Percentiles rank a stretch among this genome's conserved stretches.
Conservation (phyloP, 495 filamentous ascomycete genomes). For the Bombardia bombarda region DNA sequence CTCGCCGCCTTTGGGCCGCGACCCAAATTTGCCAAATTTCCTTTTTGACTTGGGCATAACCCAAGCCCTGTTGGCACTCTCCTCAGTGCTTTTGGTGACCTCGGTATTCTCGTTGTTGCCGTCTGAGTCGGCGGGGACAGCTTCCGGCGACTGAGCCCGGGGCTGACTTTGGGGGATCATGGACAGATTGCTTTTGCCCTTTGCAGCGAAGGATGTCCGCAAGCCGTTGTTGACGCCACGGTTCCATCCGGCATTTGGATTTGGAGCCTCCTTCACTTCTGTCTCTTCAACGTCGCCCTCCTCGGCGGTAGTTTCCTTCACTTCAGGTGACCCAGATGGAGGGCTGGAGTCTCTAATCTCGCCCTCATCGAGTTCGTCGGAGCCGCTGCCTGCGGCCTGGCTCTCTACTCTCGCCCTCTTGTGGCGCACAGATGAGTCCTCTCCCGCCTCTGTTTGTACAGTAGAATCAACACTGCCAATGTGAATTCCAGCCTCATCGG, state of each 20-base stretch:
- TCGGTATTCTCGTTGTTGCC: conserved; percentile 7
- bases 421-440: not conserved
- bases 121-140: not conserved
- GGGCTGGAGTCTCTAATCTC: conserved; percentile 24
- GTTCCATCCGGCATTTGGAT: too few relatives aligned
- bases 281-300: conserved; percentile 6
- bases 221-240: conserved; percentile 23
- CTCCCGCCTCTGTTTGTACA: not conserved
- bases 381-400: conserved; percentile 5
- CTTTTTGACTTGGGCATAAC: not conserved
- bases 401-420: conserved; percentile 18
- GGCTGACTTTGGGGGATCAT: not conserved
- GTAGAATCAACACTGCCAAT: not conserved
- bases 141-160: too few relatives aligned
- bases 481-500: not conserved
- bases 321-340: conserved; percentile 2
- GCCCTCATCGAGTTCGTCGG: conserved; percentile 22
- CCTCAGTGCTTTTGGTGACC: too few relatives aligned
- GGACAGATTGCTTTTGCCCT: conserved; percentile 1
- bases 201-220: conserved; percentile 18
- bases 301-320: not conserved
- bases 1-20: not conserved
- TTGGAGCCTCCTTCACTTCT: too few relatives aligned
- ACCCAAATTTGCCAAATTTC: not conserved
- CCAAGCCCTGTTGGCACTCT: too few relatives aligned